These are phyloP conservation scores for Tulasnella sp. DNA, from an alignment of 768 basidiomycete genomes.

Conservation along the genomic window DNA sequence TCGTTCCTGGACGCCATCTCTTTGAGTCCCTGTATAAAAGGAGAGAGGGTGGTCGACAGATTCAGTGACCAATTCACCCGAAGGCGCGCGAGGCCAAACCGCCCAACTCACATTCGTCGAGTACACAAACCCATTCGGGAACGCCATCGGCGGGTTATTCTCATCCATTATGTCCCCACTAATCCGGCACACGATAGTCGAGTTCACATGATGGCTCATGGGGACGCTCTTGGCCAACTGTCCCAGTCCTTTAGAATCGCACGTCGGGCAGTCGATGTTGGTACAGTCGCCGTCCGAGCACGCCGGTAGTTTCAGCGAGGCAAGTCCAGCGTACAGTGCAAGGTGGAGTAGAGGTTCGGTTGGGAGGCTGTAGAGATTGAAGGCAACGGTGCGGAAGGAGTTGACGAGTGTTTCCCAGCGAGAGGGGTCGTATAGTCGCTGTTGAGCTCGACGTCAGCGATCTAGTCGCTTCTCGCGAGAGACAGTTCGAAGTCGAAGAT, in stretches of 20 bases:
- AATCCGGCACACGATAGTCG: conserved; percentile 86
- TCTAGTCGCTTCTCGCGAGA: background rate
- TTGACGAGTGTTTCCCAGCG: conserved; percentile 71
- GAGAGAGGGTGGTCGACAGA: background rate
- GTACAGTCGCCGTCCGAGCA: conserved; percentile 54
- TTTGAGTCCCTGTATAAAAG: conserved; percentile 57
- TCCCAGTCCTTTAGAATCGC: conserved; percentile 64
- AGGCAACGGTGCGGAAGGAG: conserved; percentile 79
- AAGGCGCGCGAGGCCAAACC: background rate
- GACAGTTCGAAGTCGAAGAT: conserved; percentile 7
- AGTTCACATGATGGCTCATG: conserved; percentile 88
- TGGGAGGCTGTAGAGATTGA: conserved; percentile 79
- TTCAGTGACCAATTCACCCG: background rate
- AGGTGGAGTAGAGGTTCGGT: conserved; percentile 81
- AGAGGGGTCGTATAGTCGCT: conserved; percentile 75
- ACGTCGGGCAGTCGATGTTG: conserved; percentile 87
- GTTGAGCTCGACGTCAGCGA: conserved; percentile 7
- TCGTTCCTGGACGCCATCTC: conserved; percentile 78
- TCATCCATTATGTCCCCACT: conserved; percentile 93
- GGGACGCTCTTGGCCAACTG: conserved; percentile 80
- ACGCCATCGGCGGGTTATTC: conserved; percentile 85
- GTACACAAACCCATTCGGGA: conserved; percentile 87
- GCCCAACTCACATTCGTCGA: conserved; percentile 66
- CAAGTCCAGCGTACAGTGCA: conserved; percentile 83
- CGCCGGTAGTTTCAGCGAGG: conserved; percentile 79